Conservation (phyloP, 371 early-diverging fungal species). For the Mortierella polycephala region DNA sequence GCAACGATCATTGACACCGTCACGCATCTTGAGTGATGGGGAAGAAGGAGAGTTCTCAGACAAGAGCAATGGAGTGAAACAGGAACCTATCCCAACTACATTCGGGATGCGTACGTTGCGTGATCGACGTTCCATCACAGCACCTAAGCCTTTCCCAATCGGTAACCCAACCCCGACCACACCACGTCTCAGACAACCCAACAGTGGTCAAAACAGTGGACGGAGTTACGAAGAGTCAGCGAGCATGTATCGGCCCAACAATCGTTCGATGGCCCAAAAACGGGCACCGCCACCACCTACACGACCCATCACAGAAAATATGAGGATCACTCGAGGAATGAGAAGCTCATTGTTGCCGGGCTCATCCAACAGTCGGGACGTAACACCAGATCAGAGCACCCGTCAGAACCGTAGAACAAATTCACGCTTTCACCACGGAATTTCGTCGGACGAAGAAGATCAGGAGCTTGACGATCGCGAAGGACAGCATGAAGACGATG, state of each 20-base stretch:
- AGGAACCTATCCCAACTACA: slow-evolving; percentile 3
- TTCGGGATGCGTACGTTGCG: slow-evolving; percentile 32
- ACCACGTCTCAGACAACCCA: slow-evolving; percentile 12
- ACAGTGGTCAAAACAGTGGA: slow-evolving; percentile 12
- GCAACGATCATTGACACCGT: slow-evolving; percentile 7
- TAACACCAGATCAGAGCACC: slow-evolving; percentile 26
- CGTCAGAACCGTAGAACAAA: slow-evolving; percentile 8
- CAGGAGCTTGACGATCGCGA: slow-evolving; percentile 22
- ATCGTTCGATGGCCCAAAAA: slow-evolving; percentile 20
- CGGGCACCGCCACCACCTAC: slow-evolving; percentile 13
- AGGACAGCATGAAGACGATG: slow-evolving; percentile 16
- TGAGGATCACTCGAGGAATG: slow-evolving; percentile 54
- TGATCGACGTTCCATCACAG: slow-evolving; percentile 40
- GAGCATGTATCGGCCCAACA: slow-evolving; percentile 16
- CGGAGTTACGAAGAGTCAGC: slow-evolving; percentile 15
- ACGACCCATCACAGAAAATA: slow-evolving; percentile 40
- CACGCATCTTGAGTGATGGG: slow-evolving; percentile 9
- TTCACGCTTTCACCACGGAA: slow-evolving; percentile 17
- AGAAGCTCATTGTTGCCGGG: slow-evolving; percentile 26
- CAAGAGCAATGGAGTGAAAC: slow-evolving; percentile 7
- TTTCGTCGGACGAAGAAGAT: slow-evolving; percentile 40
- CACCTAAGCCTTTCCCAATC: slow-evolving; percentile 46
- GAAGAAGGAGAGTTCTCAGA: slow-evolving; percentile 21
- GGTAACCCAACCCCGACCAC: slow-evolving; percentile 19
- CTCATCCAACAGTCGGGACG: slow-evolving; percentile 42